Conservation (phyloP, 129 eudicot species). For the Ambrosia trifida region DNA sequence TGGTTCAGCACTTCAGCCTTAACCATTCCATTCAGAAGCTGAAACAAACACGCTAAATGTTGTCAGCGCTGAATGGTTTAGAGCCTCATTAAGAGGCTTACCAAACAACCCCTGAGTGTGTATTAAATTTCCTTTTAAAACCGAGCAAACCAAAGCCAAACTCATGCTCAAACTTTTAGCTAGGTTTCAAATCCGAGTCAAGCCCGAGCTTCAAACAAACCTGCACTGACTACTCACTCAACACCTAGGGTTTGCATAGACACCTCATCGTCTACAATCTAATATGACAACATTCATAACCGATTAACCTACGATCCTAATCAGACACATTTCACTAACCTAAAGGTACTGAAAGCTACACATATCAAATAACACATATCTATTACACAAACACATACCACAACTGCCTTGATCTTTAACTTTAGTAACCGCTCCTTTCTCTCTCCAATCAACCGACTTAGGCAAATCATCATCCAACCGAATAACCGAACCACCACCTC, state of each 20-base stretch:
- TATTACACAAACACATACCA: slow-evolving; percentile 52
- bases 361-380: neutral
- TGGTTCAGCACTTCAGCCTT: no score
- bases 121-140: no score
- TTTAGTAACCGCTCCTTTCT: slow-evolving; percentile 80
- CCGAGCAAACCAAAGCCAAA: no score
- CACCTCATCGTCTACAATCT: neutral
- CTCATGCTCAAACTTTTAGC: no score
- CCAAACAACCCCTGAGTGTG: no score
- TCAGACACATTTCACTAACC: slow-evolving; percentile 12
- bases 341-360: neutral
- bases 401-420: slow-evolving; percentile 96
- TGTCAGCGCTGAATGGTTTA: no score
- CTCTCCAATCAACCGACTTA: slow-evolving; percentile 79
- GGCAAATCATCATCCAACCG: slow-evolving; percentile 35
- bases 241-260: slow-evolving; percentile 21
- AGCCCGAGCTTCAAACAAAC: slow-evolving; percentile 3
- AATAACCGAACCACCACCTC: slow-evolving; percentile 32
- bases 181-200: no score
- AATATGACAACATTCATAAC: neutral
- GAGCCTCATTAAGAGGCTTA: no score
- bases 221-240: neutral
- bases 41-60: no score
- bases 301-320: slow-evolving; percentile 4
- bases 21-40: no score